Evolutionary conservation across 2,329 filamentous ascomycete species (phyloP), one percentile per base, ranked within the genome.

Genomic region (Diaporthe citri): DNA sequence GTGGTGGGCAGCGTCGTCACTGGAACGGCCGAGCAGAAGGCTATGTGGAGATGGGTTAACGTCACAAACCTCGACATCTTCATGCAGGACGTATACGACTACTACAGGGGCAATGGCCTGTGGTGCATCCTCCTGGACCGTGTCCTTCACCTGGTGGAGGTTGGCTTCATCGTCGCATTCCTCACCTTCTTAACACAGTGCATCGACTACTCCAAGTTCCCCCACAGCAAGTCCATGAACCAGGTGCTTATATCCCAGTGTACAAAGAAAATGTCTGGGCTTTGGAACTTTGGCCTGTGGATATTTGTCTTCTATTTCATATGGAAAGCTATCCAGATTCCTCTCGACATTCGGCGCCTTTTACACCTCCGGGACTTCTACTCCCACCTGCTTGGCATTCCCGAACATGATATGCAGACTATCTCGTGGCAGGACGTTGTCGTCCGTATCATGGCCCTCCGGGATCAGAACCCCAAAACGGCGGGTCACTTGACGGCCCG

Each of bases 351-450:
- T 36, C 91, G 93, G 41, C 90, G 94, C 22, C 87, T 98, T 36
- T 86, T 90, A 74, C 89, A 94, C 67, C 93, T 98, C 84, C 94
- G 95, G 77, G 93, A 97, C 82, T 98, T 98, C 83, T 98, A 95
- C 81, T 88, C 92, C 39, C 88, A 97, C 80, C 89, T 98, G 5
- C 90, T 98, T 13, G 93, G 94, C 52, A 95, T 98, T 57, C 94
- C 94, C 0, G 90, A 91, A 75, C 89, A 93, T 74, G 96, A 98
- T 79, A 97, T 98, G 85, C 96, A 98, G 83, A 97, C 95, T 0
- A 94, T 98, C 69, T 96, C 96, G 8, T 98, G 96, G 96, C 95
- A 97, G 81, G 93, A 97, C 77, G 90, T 98, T 36, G 95, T 98
- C 31, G 93, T 91, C 76, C 93, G 95, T 48, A 89, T 98, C 76